Evolutionary conservation across 2,329 filamentous ascomycete genomes (phyloP).

Genomic region (Achaetomium macrosporum): DNA sequence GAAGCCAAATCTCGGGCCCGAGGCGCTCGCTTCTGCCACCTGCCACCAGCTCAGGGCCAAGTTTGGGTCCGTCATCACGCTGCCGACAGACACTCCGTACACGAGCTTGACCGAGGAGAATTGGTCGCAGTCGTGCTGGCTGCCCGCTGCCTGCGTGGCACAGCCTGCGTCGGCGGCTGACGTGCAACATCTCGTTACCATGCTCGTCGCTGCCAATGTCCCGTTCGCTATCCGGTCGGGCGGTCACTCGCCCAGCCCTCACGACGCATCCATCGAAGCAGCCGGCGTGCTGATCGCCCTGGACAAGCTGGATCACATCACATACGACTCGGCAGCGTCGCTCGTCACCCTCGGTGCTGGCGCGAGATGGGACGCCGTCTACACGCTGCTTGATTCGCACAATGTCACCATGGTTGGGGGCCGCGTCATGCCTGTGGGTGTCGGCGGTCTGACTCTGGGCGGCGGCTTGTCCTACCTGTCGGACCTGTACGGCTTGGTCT

Average conservation of each 20-base stretch:
- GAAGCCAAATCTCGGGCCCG: no score
- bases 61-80: background rate
- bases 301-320: background rate
- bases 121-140: background rate
- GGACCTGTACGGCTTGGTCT: background rate
- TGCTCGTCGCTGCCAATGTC: background rate
- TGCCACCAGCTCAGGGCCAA: background rate
- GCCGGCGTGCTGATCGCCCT: background rate
- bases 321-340: background rate
- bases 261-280: background rate
- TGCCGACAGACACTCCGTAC: background rate
- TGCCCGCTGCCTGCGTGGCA: background rate
- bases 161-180: background rate
- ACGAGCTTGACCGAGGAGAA: background rate
- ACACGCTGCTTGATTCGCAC: background rate
- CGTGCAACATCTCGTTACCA: background rate
- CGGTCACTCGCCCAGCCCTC: background rate
- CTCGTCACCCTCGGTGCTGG: background rate
- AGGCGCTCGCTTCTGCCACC: background rate
- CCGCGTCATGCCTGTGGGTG: background rate
- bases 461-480: background rate
- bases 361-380: background rate
- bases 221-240: background rate
- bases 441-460: background rate
- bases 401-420: background rate